Base-by-base conservation (phyloP, 2,329 filamentous ascomycete genomes). In the Domatiomyces globalis region DNA sequence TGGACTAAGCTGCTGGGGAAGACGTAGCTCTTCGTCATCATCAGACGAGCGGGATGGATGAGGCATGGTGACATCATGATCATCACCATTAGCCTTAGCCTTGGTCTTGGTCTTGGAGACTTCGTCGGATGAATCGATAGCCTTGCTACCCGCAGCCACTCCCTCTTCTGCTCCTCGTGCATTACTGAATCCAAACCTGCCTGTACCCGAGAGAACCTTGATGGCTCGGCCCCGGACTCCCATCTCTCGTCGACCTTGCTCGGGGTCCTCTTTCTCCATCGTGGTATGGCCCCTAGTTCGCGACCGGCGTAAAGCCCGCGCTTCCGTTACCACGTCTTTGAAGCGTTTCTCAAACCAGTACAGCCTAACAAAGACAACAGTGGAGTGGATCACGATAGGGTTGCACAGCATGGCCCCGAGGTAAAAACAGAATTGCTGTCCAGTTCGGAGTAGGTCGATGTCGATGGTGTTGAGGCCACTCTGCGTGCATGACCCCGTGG, bases 311-410 rank as follows among this genome's bases (percentile, higher is more conserved):
- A 82, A 72, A 44, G 71, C 73, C 50, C 80, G 79, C 1, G 85
- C 81, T 60, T 94, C 85, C 33, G 75, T 76, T 12, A 85, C 88
- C 57, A 95, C 78, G 61, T 85, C 77, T 64, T 94, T 85, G 64
- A 98, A 96, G 6, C 89, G 80, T 67, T 94, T 95, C 68, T 98
- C 89, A 65, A 98, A 98, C 90, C 90, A 98, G 69, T 95, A 95
- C 1, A 98, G 73, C 22, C 92, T 84, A 12, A 96, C 76, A 60
- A 95, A 90, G 6, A 98, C 92, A 45, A 98, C 87, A 45, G 80
- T 84, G 1, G 85, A 80, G 63, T 94, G 81, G 61, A 95, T 83
- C 46, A 85, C 82, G 55, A 95, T 92, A 0, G 88, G 88, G 48
- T 87, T 94, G 22, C 83, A 81, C 10, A 87, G 61, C 73, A 87